Evolutionary conservation across 139 green algal genomes (phyloP), one percentile per base, ranked within the genome.

Genomic region (Prasinococcaceae sp.): DNA sequence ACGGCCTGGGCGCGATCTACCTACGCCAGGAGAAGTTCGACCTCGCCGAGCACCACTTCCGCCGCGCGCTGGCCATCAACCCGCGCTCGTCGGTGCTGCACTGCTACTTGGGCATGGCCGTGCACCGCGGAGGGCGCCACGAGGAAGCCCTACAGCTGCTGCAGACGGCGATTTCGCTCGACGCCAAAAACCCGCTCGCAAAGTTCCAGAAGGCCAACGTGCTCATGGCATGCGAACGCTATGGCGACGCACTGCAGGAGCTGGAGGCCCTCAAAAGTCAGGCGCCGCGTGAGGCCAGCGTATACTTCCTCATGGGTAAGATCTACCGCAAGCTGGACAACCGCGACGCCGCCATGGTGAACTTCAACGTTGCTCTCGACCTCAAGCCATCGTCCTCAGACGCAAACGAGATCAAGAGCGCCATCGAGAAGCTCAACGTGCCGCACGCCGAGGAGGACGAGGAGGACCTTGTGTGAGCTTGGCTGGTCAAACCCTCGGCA

Each of bases 21-120:
- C 86, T 84, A 55, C 62, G 80, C 24, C 84, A 95, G 72, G 88
- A 96, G 60, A 93, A 93, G 73, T 88, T 79, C 30, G 72, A 78
- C 19, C 66, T 92, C 66, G 84, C 88, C 2, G 77, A 92, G 49
- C 78, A 79, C 55, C 82, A 94, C 75, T 94, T 95, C 64, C 47
- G 74, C 30, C 58, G 44, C 14, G 82, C 84, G 2, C 38, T 73
- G 1, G 23, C 48, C 45, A 77, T 97, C 50, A 84, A 94, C 69
- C 61, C 74, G 12, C 58, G 60, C 45, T 88, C 73, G 42, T 85
- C 69, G 23, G 86, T 96, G 60, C 77, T 97, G 57, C 71, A 69
- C 40, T 94, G 80, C 74, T 96, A 92, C 64, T 56, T 79, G 14
- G 89, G 86, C 65, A 87, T 90, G 65, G 73, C 83, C 6, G 60